phyloP scores from a whole-genome alignment of 768 basidiomycete species.

The Tylopilus sp. region DNA sequence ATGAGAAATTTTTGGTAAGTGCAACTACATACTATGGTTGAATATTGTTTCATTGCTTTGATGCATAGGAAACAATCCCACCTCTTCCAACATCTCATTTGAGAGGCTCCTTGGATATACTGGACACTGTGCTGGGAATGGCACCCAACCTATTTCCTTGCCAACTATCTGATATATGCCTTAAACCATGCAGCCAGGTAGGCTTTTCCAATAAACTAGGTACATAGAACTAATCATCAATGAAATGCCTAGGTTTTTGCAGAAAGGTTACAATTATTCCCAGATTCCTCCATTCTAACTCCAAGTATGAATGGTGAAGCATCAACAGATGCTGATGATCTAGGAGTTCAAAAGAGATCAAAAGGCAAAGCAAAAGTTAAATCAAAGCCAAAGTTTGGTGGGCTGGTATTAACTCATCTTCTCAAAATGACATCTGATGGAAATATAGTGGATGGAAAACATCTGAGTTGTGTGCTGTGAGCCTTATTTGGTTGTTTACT shows the following conservation, averaged over 20 bases:
- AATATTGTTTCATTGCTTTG: neutral
- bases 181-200: constrained; percentile 48
- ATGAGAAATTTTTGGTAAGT: constrained; percentile 22
- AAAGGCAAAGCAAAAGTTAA: constrained; percentile 3
- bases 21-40: rapidly evolving
- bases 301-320: neutral
- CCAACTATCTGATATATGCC: constrained; percentile 45
- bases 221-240: too few relatives aligned
- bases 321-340: constrained; percentile 2
- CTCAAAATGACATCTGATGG: neutral
- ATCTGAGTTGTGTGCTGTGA: constrained; percentile 12
- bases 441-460: constrained; percentile 10
- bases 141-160: constrained; percentile 48
- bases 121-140: constrained; percentile 39
- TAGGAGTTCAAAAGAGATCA: neutral
- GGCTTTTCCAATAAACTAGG: too few relatives aligned
- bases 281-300: constrained; percentile 16
- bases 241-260: constrained; percentile 15
- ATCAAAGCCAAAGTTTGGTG: constrained; percentile 14
- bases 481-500: neutral
- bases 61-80: constrained; percentile 21
- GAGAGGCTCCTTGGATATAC: constrained; percentile 12
- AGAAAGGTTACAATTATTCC: constrained; percentile 17
- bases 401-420: neutral
- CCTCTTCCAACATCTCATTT: constrained; percentile 13